phyloP scores from a whole-genome alignment of 345 rosid genomes.

The Rhodamnia argentea region DNA sequence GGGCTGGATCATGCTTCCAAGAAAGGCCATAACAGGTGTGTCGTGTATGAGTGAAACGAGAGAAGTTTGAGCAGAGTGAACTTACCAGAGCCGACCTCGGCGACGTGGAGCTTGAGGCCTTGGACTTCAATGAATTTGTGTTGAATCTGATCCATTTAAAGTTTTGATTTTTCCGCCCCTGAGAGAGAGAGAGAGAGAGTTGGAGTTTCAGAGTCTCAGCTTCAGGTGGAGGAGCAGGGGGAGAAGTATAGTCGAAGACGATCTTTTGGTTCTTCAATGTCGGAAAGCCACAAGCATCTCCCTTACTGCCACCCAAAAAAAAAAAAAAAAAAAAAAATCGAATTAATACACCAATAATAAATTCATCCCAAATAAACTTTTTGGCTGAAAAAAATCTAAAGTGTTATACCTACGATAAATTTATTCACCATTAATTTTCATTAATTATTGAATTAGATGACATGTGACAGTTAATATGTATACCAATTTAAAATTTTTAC shows the following conservation, averaged over 20 bases:
- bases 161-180: not conserved
- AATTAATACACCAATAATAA: too few relatives aligned
- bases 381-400: too few relatives aligned
- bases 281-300: not conserved
- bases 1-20: not conserved
- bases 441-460: too few relatives aligned
- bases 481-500: too few relatives aligned
- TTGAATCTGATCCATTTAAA: conserved; percentile 29
- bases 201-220: not conserved
- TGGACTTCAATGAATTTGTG: conserved; percentile 20
- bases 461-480: too few relatives aligned
- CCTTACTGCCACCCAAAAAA: too few relatives aligned
- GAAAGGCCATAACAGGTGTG: not conserved
- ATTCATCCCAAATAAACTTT: too few relatives aligned
- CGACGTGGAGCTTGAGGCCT: conserved; percentile 35
- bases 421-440: too few relatives aligned
- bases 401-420: too few relatives aligned
- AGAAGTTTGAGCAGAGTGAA: not conserved
- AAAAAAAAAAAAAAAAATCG: too few relatives aligned
- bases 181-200: not conserved
- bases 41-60: not conserved
- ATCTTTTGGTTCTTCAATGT: not conserved
- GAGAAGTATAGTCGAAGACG: not conserved
- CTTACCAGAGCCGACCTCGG: conserved; percentile 33
- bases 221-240: not conserved